Evolutionary conservation across 352 stramenopile species (phyloP).

Genomic region (Phytophthora sojae): DNA sequence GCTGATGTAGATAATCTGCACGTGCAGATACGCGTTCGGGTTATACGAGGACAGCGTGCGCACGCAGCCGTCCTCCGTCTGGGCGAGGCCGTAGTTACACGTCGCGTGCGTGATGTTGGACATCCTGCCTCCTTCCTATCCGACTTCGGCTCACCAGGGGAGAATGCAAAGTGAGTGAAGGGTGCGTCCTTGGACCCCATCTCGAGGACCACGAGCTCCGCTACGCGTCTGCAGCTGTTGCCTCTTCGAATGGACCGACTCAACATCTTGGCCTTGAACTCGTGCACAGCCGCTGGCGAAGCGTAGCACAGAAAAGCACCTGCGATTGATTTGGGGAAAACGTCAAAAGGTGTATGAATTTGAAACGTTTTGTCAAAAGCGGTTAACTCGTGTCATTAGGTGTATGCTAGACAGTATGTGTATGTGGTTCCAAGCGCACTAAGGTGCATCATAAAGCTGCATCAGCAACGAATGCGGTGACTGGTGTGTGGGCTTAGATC

Average conservation of each 20-base stretch:
- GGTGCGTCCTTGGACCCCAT: constrained; percentile 19
- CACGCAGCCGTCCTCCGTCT: constrained; percentile 34
- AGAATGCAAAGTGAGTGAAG: constrained; percentile 34
- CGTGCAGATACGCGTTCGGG: constrained; percentile 32
- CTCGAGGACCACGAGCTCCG: constrained; percentile 31
- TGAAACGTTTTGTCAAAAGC: too few relatives aligned
- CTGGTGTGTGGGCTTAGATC: too few relatives aligned
- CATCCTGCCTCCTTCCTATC: constrained; percentile 19
- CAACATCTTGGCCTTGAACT: constrained; percentile 33
- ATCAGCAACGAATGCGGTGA: too few relatives aligned
- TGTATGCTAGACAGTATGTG: too few relatives aligned
- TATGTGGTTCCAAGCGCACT: too few relatives aligned
- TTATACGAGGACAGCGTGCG: constrained; percentile 42
- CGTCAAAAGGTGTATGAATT: too few relatives aligned
- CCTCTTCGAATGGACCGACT: constrained; percentile 24
- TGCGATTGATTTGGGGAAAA: constrained; percentile 28
- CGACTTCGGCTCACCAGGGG: constrained; percentile 9
- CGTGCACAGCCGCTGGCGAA: constrained; percentile 29
- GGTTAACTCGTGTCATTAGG: too few relatives aligned
- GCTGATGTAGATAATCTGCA: constrained; percentile 45
- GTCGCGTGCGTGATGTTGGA: constrained; percentile 40
- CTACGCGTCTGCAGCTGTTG: constrained; percentile 26
- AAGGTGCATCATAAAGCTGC: too few relatives aligned
- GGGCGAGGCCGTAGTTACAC: constrained; percentile 42
- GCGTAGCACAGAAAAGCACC: constrained; percentile 25